Percentiles rank a stretch among this genome's conserved stretches.
Evolutionary conservation across 1,139 yeast species (phyloP).

Genomic region (Kodamaea sp.): DNA sequence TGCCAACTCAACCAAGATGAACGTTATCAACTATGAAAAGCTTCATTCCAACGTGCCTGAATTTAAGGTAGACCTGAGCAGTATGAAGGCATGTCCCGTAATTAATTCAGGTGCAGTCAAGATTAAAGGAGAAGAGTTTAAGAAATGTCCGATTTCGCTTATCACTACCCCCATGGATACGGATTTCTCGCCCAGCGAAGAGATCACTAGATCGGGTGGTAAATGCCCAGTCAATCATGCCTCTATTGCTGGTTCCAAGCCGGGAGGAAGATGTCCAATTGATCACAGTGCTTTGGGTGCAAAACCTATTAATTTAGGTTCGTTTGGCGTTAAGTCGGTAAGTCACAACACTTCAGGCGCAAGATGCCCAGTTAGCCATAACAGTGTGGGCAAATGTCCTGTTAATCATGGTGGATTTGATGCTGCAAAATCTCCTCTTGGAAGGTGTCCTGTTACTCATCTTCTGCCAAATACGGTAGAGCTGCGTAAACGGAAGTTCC

Average conservation of each 20-base stretch:
- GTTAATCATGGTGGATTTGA: constrained; percentile 2
- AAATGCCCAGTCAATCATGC: constrained; percentile 23
- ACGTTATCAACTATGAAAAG: constrained; percentile 32
- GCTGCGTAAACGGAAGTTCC: constrained; percentile 29
- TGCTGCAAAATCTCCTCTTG: constrained; percentile 11
- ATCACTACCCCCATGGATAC: constrained; percentile 28
- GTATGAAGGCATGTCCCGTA: constrained; percentile 18
- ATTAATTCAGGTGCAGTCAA: constrained; percentile 2
- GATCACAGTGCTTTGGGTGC: neutral
- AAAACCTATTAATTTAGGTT: neutral
- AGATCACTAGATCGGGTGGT: constrained; percentile 4
- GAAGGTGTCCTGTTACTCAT: constrained; percentile 40
- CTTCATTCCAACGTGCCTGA: constrained; percentile 38
- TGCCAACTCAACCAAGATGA: constrained; percentile 31
- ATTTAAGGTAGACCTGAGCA: constrained; percentile 17
- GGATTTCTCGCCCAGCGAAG: constrained; percentile 6
- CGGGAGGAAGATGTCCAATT: constrained; percentile 3
- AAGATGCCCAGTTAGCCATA: too few species aligned
- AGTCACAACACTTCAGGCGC: constrained; percentile 1
- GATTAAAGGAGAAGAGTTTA: constrained; percentile 12
- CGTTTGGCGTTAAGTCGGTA: too few species aligned
- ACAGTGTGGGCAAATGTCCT: constrained; percentile 6
- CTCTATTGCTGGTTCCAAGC: neutral
- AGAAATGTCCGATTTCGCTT: constrained; percentile 34
- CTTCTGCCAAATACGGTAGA: constrained; percentile 11